phyloP scores from a whole-genome alignment of 169 alveolate genomes.

The Plasmodium inui region DNA sequence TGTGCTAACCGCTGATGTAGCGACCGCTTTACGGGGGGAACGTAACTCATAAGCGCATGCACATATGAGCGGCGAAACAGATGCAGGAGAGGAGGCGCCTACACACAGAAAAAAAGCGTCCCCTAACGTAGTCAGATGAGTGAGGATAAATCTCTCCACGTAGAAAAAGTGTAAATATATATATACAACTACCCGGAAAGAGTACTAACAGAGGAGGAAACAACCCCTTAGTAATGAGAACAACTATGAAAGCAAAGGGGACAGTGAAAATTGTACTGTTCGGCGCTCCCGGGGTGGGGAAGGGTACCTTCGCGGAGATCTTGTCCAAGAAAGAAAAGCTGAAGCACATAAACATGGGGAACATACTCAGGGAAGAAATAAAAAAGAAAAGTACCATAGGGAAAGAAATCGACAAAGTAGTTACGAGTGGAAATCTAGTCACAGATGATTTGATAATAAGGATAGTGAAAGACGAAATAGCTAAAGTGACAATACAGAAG shows the following conservation, averaged over 20 bases:
- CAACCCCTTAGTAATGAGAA: neutral
- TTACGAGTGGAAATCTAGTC: constrained; percentile 47
- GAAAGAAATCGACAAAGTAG: constrained; percentile 30
- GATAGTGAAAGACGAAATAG: constrained; percentile 54
- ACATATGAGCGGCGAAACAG: neutral
- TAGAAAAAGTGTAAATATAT: neutral
- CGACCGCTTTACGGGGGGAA: too few species aligned
- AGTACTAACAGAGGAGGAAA: neutral
- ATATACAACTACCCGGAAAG: neutral
- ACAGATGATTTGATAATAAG: constrained; percentile 7
- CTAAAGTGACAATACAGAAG: neutral
- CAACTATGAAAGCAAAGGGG: neutral
- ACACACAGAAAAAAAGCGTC: neutral
- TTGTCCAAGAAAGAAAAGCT: constrained; percentile 49
- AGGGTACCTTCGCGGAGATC: constrained; percentile 69
- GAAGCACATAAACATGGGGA: constrained; percentile 62
- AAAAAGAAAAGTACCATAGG: constrained; percentile 35
- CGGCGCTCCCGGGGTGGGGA: constrained; percentile 72
- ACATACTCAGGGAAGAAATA: constrained; percentile 54
- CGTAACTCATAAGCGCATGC: neutral
- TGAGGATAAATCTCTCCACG: neutral
- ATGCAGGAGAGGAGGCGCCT: neutral
- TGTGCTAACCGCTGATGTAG: neutral
- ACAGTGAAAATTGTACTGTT: constrained; percentile 30
- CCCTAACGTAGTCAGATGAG: neutral